A percentile compares a stretch with the other conserved stretches of the same genome.
phyloP scores from a whole-genome alignment of 331 rosid species.

The Malus hybrid region DNA sequence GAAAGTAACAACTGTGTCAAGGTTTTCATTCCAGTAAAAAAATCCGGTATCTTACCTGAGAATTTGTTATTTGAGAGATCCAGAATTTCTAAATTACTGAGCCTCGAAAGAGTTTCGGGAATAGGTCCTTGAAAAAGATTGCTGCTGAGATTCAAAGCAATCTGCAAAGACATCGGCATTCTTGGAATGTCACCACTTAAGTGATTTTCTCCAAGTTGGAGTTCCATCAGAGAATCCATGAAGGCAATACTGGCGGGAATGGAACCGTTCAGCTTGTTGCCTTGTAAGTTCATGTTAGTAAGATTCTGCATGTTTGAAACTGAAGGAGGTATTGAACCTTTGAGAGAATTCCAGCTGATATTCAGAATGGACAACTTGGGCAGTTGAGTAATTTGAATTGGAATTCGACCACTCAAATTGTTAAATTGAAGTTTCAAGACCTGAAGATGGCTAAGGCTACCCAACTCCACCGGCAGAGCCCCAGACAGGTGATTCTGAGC shows the following conservation, averaged over 20 bases:
- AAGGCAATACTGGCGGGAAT: constrained; percentile 30
- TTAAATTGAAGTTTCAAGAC: constrained; percentile 57
- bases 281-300: constrained; percentile 35
- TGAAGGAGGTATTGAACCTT: constrained; percentile 46
- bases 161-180: too few relatives aligned
- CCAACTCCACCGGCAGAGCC: constrained; percentile 40
- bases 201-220: constrained; percentile 62
- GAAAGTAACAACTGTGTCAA: constrained; percentile 47
- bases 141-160: too few relatives aligned
- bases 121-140: too few relatives aligned
- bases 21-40: constrained; percentile 16
- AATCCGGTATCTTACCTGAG: constrained; percentile 42
- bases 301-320: constrained; percentile 34
- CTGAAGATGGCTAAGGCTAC: constrained; percentile 43
- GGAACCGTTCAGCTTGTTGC: constrained; percentile 44
- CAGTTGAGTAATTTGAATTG: constrained; percentile 30
- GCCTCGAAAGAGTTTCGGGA: too few relatives aligned
- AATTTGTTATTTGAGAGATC: constrained; percentile 77
- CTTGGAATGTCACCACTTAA: constrained; percentile 21
- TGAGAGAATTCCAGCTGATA: constrained; percentile 36
- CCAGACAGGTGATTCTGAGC: constrained; percentile 51
- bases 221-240: constrained; percentile 35
- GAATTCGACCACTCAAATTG: constrained; percentile 48
- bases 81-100: constrained; percentile 38
- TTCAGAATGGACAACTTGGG: constrained; percentile 1